Conservation (phyloP, 164 flowering plant genomes). For the Stephania cephalantha region DNA sequence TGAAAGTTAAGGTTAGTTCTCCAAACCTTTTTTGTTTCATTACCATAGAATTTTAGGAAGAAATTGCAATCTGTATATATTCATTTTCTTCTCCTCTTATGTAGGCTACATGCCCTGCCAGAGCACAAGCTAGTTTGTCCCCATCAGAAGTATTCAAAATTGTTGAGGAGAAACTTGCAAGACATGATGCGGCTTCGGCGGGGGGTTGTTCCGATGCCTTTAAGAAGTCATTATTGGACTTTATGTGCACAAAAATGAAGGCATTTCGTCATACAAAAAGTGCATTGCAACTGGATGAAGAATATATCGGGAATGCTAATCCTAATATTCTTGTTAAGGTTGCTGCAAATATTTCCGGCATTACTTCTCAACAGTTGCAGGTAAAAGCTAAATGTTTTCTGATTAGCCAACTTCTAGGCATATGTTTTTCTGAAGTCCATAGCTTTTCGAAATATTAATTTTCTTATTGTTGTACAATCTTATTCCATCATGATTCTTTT, state of each 20-base stretch:
- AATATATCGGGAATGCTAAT: constrained; percentile 14
- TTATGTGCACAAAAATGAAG: constrained; percentile 25
- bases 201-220: constrained; percentile 56
- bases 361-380: constrained; percentile 66
- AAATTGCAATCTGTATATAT: neutral
- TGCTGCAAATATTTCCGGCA: constrained; percentile 50
- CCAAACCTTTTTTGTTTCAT: neutral
- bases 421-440: neutral
- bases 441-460: neutral
- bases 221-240: constrained; percentile 29
- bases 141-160: constrained; percentile 33
- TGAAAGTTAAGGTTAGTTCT: constrained; percentile 63
- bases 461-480: too few relatives aligned
- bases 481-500: too few relatives aligned
- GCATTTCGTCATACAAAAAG: constrained; percentile 21
- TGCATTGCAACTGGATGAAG: constrained; percentile 28
- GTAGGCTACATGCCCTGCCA: constrained; percentile 83
- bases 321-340: constrained; percentile 23
- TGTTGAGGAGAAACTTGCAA: constrained; percentile 30
- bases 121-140: constrained; percentile 30
- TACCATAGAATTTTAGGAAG: neutral
- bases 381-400: constrained; percentile 24
- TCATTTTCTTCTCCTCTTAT: neutral
- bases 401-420: neutral
- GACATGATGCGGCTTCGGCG: constrained; percentile 29